A percentile compares a stretch with the other conserved stretches of the same genome.
Evolutionary conservation across 2,329 filamentous ascomycete genomes (phyloP).

Genomic region (Cadophora sp.): DNA sequence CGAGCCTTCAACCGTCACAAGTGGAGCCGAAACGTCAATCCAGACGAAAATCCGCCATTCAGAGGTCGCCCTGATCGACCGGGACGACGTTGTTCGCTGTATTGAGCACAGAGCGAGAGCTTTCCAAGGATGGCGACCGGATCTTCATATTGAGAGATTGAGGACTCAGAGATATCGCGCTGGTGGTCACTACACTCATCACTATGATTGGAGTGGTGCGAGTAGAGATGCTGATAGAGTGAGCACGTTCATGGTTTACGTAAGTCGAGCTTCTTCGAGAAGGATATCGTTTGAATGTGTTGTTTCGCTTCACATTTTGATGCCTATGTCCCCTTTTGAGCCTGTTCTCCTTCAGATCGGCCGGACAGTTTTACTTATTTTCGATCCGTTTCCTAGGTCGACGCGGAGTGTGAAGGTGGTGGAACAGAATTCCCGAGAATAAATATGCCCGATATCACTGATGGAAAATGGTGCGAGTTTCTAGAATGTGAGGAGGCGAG

Average conservation of each 20-base stretch:
- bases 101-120: conserved; percentile 62
- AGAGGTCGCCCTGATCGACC: conserved; percentile 54
- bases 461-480: conserved; percentile 60
- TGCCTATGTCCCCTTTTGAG: too few species aligned
- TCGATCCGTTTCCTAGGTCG: conserved; percentile 39
- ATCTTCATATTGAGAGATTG: conserved; percentile 65
- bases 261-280: background rate
- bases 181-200: conserved; percentile 64
- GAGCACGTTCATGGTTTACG: conserved; percentile 68
- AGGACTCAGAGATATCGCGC: conserved; percentile 67
- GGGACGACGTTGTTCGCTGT: conserved; percentile 58
- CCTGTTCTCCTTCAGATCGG: too few species aligned
- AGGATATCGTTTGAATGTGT: background rate
- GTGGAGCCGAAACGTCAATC: conserved; percentile 52
- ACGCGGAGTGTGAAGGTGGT: conserved; percentile 59
- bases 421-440: conserved; percentile 66
- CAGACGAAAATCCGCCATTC: conserved; percentile 59
- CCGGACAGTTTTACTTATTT: background rate
- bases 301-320: too few species aligned
- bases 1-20: conserved; percentile 60
- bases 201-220: conserved; percentile 63
- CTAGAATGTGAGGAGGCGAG: conserved; percentile 54
- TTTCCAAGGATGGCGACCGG: conserved; percentile 65
- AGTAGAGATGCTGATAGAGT: conserved; percentile 50
- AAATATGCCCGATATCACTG: conserved; percentile 47